Percentiles rank a stretch among this genome's conserved stretches.
Evolutionary conservation across 2,329 filamentous ascomycete species (phyloP).

Genomic region (Aspergillus thermomutatus): DNA sequence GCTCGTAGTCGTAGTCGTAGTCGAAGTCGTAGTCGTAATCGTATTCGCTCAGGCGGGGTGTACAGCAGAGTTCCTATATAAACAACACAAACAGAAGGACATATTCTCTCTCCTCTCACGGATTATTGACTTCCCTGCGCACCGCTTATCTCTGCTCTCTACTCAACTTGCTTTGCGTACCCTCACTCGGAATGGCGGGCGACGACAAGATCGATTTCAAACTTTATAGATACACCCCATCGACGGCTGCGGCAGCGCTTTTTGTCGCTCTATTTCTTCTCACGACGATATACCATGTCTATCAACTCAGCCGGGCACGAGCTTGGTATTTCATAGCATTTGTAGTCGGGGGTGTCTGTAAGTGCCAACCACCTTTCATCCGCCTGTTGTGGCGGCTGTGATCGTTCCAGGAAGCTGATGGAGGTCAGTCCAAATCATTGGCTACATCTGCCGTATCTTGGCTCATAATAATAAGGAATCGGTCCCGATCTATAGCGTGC

Average conservation of each 20-base stretch:
- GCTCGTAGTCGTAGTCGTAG: background rate
- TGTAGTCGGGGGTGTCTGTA: conserved; percentile 31
- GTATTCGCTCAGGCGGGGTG: background rate
- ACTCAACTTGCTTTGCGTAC: background rate
- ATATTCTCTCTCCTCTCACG: background rate
- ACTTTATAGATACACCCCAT: conserved; percentile 12
- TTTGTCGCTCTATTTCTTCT: conserved; percentile 26
- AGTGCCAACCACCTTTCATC: background rate
- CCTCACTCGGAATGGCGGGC: background rate
- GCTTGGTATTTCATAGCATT: conserved; percentile 34
- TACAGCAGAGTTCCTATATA: background rate
- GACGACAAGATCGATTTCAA: background rate
- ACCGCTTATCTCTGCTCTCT: background rate
- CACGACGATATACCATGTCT: conserved; percentile 5
- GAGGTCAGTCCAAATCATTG: conserved; percentile 43
- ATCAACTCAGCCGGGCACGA: conserved; percentile 9
- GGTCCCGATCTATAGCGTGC: conserved; percentile 29
- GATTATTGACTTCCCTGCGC: background rate
- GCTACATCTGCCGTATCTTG: conserved; percentile 26
- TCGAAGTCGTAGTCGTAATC: background rate
- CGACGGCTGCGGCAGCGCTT: conserved; percentile 6
- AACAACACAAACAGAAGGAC: background rate
- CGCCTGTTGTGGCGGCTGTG: background rate
- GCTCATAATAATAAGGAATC: conserved; percentile 23
- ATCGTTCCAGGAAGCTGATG: background rate